Evolutionary conservation across 352 stramenopile genomes (phyloP).

Genomic region (Elongisporangium prolatum): DNA sequence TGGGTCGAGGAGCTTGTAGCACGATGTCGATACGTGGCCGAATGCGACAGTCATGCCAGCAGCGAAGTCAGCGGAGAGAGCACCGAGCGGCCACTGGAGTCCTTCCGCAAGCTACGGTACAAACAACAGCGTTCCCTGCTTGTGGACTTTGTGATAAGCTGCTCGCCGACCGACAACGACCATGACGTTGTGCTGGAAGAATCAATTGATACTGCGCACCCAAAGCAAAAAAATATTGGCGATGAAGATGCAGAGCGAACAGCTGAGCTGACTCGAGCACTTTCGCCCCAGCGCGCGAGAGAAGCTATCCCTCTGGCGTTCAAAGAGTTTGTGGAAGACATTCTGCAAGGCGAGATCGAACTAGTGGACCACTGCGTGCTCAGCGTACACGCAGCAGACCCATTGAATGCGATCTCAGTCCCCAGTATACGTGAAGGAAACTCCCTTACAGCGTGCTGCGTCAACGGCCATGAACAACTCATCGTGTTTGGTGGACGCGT

Average conservation of each 20-base stretch:
- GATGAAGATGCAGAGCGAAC: not conserved
- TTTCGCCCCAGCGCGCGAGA: not conserved
- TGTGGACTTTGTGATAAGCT: not conserved
- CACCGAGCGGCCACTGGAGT: not conserved
- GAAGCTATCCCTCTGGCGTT: not conserved
- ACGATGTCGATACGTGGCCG: not conserved
- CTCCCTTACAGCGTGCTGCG: conserved; percentile 50
- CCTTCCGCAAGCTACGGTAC: not conserved
- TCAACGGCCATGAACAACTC: conserved; percentile 14
- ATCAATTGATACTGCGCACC: not conserved
- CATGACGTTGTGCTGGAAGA: not conserved
- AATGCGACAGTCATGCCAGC: not conserved
- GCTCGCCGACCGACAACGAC: not conserved
- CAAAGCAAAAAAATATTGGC: not conserved
- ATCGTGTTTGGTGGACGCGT: conserved; percentile 56
- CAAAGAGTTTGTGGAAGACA: not conserved
- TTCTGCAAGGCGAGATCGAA: not conserved
- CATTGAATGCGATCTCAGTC: conserved; percentile 32
- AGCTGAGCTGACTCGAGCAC: not conserved
- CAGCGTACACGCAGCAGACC: conserved; percentile 20
- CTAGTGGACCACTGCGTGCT: not conserved
- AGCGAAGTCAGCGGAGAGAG: not conserved
- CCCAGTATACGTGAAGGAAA: conserved; percentile 54
- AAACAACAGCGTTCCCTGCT: not conserved
- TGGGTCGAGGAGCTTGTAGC: not conserved